These are phyloP conservation scores for Yarrowia phangngaensis DNA, from an alignment of 805 yeast species.

Conservation along the genomic window DNA sequence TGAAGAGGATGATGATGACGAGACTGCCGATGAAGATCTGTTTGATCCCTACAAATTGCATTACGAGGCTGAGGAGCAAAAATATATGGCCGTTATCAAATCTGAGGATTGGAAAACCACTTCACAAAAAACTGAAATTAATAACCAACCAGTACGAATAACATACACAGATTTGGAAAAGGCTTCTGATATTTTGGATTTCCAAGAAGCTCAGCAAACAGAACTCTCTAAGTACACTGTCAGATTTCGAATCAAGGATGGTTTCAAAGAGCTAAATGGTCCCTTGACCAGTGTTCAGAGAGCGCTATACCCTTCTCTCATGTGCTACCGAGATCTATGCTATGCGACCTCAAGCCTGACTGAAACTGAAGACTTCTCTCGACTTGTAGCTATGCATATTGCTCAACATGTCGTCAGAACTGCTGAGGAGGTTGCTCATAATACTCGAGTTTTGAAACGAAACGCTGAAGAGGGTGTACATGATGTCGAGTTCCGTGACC, in stretches of 20 bases:
- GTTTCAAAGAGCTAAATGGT: conserved; percentile 5
- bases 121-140: conserved; percentile 1
- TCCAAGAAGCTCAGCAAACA: conserved; percentile 2
- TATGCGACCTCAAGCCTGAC: not conserved
- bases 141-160: not conserved
- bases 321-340: conserved; percentile 9
- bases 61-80: conserved; percentile 46
- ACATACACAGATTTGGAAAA: conserved; percentile 10
- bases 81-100: conserved; percentile 25
- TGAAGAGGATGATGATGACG: conserved; percentile 24
- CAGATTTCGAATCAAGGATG: conserved; percentile 2
- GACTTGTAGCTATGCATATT: conserved; percentile 20
- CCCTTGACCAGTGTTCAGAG: not conserved
- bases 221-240: conserved; percentile 3
- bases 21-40: conserved; percentile 42
- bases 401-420: conserved; percentile 14
- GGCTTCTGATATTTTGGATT: conserved; percentile 3
- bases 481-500: conserved; percentile 74
- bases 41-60: conserved; percentile 76
- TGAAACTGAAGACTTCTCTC: conserved; percentile 12
- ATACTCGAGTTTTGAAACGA: conserved; percentile 12
- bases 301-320: conserved; percentile 1
- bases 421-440: conserved; percentile 7
- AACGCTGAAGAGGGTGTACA: conserved; percentile 44
- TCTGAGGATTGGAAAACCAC: conserved; percentile 11